Percentiles rank a stretch among this genome's conserved stretches.
These are phyloP conservation scores for Calonectria leucothoes DNA, from an alignment of 2,329 filamentous ascomycete species.

Conservation along the genomic window DNA sequence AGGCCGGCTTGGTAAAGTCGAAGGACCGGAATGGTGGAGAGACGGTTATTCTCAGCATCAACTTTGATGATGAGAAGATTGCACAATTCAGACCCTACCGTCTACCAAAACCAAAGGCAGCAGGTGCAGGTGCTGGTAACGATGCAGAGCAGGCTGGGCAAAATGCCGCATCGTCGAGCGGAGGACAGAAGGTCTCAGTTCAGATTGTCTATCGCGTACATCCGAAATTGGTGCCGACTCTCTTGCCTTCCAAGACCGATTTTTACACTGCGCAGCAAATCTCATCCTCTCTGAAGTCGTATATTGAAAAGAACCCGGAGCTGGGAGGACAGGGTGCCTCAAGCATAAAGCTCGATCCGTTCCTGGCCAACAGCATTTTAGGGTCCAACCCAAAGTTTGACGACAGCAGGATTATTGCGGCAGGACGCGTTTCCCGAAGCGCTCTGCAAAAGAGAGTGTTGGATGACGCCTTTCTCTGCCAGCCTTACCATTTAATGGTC, in stretches of 20 bases:
- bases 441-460: constrained; percentile 34
- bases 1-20: constrained; percentile 21
- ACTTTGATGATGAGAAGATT: constrained; percentile 33
- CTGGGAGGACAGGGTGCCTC: constrained; percentile 30
- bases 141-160: neutral
- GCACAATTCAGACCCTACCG: constrained; percentile 31
- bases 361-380: constrained; percentile 34
- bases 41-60: constrained; percentile 35
- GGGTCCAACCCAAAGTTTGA: constrained; percentile 31
- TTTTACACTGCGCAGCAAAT: constrained; percentile 33
- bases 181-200: constrained; percentile 25
- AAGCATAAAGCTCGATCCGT: constrained; percentile 32
- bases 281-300: constrained; percentile 34
- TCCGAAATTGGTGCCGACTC: constrained; percentile 32
- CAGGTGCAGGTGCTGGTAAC: neutral
- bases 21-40: constrained; percentile 38
- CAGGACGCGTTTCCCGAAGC: constrained; percentile 31
- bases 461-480: constrained; percentile 32
- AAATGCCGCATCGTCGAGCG: neutral
- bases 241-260: constrained; percentile 36
- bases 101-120: constrained; percentile 24
- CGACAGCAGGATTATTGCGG: constrained; percentile 29
- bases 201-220: constrained; percentile 33
- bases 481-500: constrained; percentile 33
- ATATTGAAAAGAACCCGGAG: constrained; percentile 34